phyloP scores from a whole-genome alignment of 805 yeast species.

The Metschnikowia drakensbergensis region DNA sequence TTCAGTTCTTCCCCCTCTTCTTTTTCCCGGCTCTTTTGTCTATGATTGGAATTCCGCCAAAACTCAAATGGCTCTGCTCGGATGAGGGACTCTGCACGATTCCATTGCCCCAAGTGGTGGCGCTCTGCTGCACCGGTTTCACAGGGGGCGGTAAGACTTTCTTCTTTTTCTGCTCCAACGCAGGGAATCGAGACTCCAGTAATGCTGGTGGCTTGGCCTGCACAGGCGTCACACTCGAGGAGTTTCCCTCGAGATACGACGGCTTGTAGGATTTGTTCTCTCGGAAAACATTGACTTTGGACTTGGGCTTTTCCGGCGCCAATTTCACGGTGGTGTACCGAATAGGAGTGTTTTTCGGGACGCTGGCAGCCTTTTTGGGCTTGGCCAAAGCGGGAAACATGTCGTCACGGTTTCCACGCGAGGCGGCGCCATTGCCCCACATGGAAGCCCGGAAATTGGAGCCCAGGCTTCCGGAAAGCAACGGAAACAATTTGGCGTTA shows the following conservation, averaged over 20 bases:
- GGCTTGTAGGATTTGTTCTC: constrained; percentile 26
- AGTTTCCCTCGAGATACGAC: constrained; percentile 26
- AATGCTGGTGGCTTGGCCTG: constrained; percentile 22
- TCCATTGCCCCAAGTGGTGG: constrained; percentile 17
- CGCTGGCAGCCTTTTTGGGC: constrained; percentile 21
- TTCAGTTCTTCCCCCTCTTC: constrained; percentile 2
- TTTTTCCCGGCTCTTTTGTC: constrained; percentile 19
- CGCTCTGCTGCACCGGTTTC: constrained; percentile 36
- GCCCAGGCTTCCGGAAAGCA: constrained; percentile 28
- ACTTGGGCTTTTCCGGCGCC: constrained; percentile 15
- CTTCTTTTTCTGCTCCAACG: constrained; percentile 38
- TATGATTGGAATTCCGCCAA: constrained; percentile 18
- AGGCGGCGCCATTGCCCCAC: constrained; percentile 23
- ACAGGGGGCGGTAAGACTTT: constrained; percentile 53
- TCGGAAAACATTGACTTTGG: constrained; percentile 16
- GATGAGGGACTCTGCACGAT: constrained; percentile 6
- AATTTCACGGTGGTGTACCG: constrained; percentile 34
- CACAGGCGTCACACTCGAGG: constrained; percentile 3
- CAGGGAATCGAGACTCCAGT: constrained; percentile 44
- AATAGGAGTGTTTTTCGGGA: constrained; percentile 24
- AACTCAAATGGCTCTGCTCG: constrained; percentile 7
- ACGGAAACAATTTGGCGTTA: constrained; percentile 44
- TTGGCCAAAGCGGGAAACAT: constrained; percentile 34
- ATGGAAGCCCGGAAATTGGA: constrained; percentile 16
- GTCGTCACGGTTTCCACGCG: constrained; percentile 18